A percentile compares a stretch with the other conserved stretches of the same genome.
Evolutionary conservation across 2,329 filamentous ascomycete genomes (phyloP).

Genomic region (Nannizzia gypsea): DNA sequence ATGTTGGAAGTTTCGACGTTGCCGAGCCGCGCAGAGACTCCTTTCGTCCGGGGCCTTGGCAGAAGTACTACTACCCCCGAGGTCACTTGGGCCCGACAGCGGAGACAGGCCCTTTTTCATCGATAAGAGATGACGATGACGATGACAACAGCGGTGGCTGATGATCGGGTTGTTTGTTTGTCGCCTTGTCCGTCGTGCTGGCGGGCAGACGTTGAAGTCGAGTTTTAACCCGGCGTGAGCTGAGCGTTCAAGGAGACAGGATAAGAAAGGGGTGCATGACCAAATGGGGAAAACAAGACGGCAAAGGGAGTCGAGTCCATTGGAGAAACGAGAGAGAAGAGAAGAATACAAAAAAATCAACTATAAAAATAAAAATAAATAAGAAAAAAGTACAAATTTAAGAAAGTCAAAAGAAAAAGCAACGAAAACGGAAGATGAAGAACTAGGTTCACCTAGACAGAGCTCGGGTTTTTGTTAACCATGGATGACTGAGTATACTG

Average conservation of each 20-base stretch:
- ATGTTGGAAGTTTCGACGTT: slow-evolving; percentile 4
- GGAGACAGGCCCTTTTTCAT: no score
- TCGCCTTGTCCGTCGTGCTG: no score
- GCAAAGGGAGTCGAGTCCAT: not conserved
- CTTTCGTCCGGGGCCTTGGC: slow-evolving; percentile 10
- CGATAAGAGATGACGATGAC: no score
- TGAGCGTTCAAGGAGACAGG: no score
- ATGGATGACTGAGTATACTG: slow-evolving; percentile 1
- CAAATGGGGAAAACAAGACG: not conserved
- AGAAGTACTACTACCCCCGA: not conserved
- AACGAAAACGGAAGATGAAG: not conserved
- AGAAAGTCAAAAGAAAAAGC: not conserved
- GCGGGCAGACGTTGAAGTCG: no score
- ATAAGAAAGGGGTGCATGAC: not conserved
- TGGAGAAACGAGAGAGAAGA: not conserved
- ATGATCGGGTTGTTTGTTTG: no score
- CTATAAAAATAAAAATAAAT: not conserved
- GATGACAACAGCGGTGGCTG: no score
- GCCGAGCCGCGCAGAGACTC: slow-evolving; percentile 7
- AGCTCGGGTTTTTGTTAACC: not conserved
- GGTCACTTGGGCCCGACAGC: not conserved
- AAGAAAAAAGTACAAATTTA: not conserved
- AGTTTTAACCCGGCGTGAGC: no score
- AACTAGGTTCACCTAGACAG: not conserved
- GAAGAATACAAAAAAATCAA: not conserved